Conservation (phyloP, 176 grass and related monocot species). For the Rhynchospora breviuscula region DNA sequence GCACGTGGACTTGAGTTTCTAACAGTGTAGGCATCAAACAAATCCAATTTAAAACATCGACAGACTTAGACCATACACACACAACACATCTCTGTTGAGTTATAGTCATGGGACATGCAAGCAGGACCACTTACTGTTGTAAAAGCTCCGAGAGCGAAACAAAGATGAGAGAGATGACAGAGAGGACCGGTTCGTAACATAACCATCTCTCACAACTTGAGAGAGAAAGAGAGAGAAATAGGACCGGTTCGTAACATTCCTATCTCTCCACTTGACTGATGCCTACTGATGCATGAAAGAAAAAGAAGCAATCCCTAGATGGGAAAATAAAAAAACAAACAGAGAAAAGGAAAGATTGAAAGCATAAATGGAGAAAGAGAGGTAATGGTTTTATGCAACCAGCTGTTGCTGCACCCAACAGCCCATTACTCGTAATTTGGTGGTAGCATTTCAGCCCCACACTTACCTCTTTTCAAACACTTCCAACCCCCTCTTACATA, state of each 20-base stretch:
- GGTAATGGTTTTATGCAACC: constrained; percentile 16
- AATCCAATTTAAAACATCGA: constrained; percentile 12
- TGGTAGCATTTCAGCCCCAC: constrained; percentile 10
- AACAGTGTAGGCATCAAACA: constrained; percentile 1
- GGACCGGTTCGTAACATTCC: constrained; percentile 31
- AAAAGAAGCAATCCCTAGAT: constrained; percentile 28
- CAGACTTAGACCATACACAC: background rate
- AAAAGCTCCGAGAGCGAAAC: constrained; percentile 46
- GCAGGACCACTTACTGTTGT: constrained; percentile 43
- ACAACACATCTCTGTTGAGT: constrained; percentile 9
- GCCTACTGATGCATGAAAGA: constrained; percentile 46
- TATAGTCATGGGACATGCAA: constrained; percentile 25
- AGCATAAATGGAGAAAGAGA: constrained; percentile 18
- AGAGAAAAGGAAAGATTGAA: constrained; percentile 14
- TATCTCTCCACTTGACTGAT: constrained; percentile 46
- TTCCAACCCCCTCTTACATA: constrained; percentile 7
- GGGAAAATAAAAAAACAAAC: constrained; percentile 3
- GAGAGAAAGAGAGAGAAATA: constrained; percentile 20
- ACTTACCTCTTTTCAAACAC: background rate
- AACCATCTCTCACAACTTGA: constrained; percentile 39
- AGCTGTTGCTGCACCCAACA: constrained; percentile 13
- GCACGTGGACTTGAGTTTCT: no score
- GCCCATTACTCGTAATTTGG: constrained; percentile 31
- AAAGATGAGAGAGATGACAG: constrained; percentile 22
- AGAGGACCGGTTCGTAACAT: constrained; percentile 24